phyloP scores from a whole-genome alignment of 2,329 filamentous ascomycete genomes.

The Metarhizium guizhouense region DNA sequence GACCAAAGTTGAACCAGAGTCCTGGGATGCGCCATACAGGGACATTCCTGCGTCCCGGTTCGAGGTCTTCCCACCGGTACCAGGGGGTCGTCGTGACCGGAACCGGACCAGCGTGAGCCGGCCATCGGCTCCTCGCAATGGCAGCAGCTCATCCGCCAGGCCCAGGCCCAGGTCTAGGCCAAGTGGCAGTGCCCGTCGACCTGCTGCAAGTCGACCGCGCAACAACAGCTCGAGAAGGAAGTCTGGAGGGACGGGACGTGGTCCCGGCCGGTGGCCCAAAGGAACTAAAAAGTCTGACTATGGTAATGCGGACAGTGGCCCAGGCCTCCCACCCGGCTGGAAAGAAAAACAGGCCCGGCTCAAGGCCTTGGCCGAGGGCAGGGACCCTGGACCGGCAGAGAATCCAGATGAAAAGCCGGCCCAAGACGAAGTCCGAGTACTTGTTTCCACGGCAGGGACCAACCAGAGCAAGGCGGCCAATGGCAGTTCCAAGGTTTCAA shows the following conservation, averaged over 20 bases:
- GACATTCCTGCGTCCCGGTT: constrained; percentile 63
- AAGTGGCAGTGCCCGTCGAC: constrained; percentile 18
- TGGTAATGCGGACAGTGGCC: constrained; percentile 56
- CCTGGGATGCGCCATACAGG: constrained; percentile 40
- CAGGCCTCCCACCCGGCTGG: constrained; percentile 53
- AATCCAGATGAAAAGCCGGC: constrained; percentile 16
- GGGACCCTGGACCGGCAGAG: constrained; percentile 7
- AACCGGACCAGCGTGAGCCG: constrained; percentile 32
- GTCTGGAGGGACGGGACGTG: constrained; percentile 53
- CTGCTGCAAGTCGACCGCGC: constrained; percentile 30
- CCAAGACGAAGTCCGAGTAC: constrained; percentile 24
- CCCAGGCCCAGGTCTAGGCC: constrained; percentile 28
- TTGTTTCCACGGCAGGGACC: constrained; percentile 17
- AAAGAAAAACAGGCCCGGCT: constrained; percentile 20
- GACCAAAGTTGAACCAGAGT: constrained; percentile 14
- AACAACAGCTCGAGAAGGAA: constrained; percentile 39
- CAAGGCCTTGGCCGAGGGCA: constrained; percentile 9
- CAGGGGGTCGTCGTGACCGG: constrained; percentile 39
- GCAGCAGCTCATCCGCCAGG: constrained; percentile 28
- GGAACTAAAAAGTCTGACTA: constrained; percentile 62
- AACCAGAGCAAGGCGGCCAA: constrained; percentile 11
- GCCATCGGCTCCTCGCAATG: constrained; percentile 25
- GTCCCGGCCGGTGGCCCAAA: constrained; percentile 58
- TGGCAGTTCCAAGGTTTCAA: constrained; percentile 5
- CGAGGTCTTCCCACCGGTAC: constrained; percentile 65